Base-by-base conservation (phyloP, 1,284 basidiomycete species). In the Albatrellus sp. region DNA sequence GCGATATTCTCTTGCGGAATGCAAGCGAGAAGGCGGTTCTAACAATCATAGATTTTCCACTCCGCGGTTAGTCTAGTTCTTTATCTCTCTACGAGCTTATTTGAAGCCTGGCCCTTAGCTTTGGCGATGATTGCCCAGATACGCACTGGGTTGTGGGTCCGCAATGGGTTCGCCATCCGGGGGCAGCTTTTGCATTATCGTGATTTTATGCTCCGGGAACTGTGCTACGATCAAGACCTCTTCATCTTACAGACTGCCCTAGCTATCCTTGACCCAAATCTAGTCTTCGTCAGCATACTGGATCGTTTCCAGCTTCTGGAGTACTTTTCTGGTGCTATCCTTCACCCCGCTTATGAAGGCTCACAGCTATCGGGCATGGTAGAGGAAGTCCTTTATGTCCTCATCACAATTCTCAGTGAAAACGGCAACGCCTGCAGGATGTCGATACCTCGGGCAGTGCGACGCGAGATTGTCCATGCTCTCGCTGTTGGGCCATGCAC, bases 141-240 rank as follows among this genome's bases (percentile, higher is more conserved):
- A 45, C 79, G 92, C 13, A 86, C 90, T 2, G 92, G 93, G 2
- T 73, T 98, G 16, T 99, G 96, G 96, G 93, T 97, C 3, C 84
- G 94, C 44, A 99, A 99, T 54, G 96, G 96, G 2, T 90, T 92
- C 54, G 88, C 87, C 5, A 93, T 98, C 53, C 83, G 94, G 2
- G 90, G 90, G 1, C 96, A 98, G 60, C 73, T 93, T n/a, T 72
- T 94, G 45, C 93, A 98, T 60, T 99, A 98, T 61, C 85, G 92
- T 36, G 94, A 98, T 60, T 91, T 91, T 59, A 87, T 88, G 73
- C 77, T 98, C 44, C 83, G 94, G 24, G 96, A 98, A 60, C 75
- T 91, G 9, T 98, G 94, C 58, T 93, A 94, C 60, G 94, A 98
- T 61, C 92, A 98, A 60, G 94, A 98, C 54, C 69, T 98, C 24